Conservation (phyloP, 805 yeast species). For the Isabelozyma rhagii region DNA sequence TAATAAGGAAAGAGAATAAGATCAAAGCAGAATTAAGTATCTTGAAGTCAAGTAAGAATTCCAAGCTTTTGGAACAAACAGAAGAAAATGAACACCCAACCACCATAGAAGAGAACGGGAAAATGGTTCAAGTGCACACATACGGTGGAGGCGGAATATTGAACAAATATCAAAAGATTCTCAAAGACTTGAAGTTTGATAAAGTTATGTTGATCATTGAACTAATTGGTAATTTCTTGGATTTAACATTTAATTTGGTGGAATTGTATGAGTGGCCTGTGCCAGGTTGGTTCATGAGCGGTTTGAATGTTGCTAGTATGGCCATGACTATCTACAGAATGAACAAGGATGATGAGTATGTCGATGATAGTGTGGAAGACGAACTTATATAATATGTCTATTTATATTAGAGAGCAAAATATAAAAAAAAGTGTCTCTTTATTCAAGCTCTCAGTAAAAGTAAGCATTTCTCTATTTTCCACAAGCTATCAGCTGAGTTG, state of each 20-base stretch:
- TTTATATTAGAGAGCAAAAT: not conserved
- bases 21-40: conserved; percentile 35
- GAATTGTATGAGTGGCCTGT: conserved; percentile 33
- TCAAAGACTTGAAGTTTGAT: conserved; percentile 41
- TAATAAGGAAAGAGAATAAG: conserved; percentile 35
- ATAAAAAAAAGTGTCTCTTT: too few relatives aligned
- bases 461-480: too few relatives aligned
- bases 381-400: conserved; percentile 26
- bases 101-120: conserved; percentile 8
- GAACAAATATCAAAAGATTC: conserved; percentile 34
- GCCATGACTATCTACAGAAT: conserved; percentile 46
- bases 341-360: conserved; percentile 46
- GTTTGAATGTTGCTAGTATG: conserved; percentile 41
- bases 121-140: not conserved
- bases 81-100: conserved; percentile 10
- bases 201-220: conserved; percentile 40
- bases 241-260: conserved; percentile 36
- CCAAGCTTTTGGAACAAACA: conserved; percentile 16
- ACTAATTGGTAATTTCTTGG: conserved; percentile 40
- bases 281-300: conserved; percentile 42
- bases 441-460: too few relatives aligned
- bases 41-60: conserved; percentile 18
- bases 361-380: conserved; percentile 41
- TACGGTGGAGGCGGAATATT: conserved; percentile 12
- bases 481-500: too few relatives aligned